phyloP scores from a whole-genome alignment of 139 green algal genomes.

The Chlorella sp. region DNA sequence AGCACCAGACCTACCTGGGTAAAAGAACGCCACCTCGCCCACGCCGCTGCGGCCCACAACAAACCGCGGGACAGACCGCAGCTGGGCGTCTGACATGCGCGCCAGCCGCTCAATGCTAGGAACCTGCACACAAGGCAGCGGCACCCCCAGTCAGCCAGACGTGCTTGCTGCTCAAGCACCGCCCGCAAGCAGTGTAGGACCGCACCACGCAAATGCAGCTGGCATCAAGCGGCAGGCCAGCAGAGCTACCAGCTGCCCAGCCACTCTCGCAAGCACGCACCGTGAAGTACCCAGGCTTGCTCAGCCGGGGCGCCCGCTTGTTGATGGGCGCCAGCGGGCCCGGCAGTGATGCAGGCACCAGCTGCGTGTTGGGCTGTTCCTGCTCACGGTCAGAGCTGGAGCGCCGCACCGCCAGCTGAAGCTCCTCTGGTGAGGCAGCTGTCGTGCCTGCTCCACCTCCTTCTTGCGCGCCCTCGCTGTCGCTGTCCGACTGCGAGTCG shows the following conservation, averaged over 20 bases:
- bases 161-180: not conserved
- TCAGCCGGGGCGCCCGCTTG: constrained; percentile 31
- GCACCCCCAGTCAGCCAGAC: not conserved
- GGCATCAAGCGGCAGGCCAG: not conserved
- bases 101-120: constrained; percentile 21
- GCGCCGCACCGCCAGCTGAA: not conserved
- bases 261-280: not conserved
- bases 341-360: not conserved
- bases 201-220: too few relatives aligned
- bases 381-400: not conserved
- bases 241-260: too few relatives aligned
- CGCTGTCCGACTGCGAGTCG: too few relatives aligned
- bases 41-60: constrained; percentile 38
- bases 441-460: not conserved
- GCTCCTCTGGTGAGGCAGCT: not conserved
- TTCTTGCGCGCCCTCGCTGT: not conserved
- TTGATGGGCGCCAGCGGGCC: not conserved
- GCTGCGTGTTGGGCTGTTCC: not conserved
- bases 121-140: not conserved
- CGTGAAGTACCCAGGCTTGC: constrained; percentile 37
- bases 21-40: constrained; percentile 54
- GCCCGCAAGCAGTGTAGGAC: too few relatives aligned
- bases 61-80: constrained; percentile 37
- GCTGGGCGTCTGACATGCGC: constrained; percentile 35
- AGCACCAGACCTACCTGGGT: constrained; percentile 35